Evolutionary conservation across 805 yeast species (phyloP).

Genomic region (Suhomyces prunicola): DNA sequence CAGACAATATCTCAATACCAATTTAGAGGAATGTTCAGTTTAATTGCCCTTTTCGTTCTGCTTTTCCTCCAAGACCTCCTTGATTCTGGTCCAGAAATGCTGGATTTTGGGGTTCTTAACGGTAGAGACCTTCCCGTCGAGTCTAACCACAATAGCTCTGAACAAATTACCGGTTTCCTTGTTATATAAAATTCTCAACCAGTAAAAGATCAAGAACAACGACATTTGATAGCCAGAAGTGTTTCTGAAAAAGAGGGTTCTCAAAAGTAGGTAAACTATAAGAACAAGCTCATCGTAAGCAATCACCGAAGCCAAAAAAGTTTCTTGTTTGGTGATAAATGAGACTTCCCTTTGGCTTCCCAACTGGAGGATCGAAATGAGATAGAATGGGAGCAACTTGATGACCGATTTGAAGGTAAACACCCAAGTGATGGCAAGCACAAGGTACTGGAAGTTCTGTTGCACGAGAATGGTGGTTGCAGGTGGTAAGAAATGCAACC

Average conservation of each 20-base stretch:
- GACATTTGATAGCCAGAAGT: constrained; percentile 68
- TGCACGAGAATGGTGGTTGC: constrained; percentile 64
- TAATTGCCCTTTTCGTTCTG: constrained; percentile 4
- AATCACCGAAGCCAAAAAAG: constrained; percentile 42
- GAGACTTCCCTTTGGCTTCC: constrained; percentile 38
- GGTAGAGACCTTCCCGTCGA: constrained; percentile 41
- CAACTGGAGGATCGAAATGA: constrained; percentile 59
- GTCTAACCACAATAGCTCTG: constrained; percentile 35
- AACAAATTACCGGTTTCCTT: constrained; percentile 45
- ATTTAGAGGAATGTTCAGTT: background rate
- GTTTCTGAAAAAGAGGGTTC: constrained; percentile 62
- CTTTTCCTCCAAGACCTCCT: constrained; percentile 29
- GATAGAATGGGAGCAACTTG: constrained; percentile 59
- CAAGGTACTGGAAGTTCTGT: constrained; percentile 69
- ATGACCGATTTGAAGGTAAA: constrained; percentile 62
- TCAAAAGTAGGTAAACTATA: constrained; percentile 49
- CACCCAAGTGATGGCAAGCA: constrained; percentile 57
- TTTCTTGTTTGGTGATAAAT: constrained; percentile 37
- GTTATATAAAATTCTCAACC: constrained; percentile 65
- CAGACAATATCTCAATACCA: too few relatives aligned
- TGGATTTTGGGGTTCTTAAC: constrained; percentile 45
- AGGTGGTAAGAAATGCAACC: constrained; percentile 54
- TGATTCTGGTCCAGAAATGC: constrained; percentile 34
- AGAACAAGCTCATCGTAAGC: constrained; percentile 61
- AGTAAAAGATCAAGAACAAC: constrained; percentile 56